These are phyloP conservation scores for Exophiala sp. DNA, from an alignment of 2,329 filamentous ascomycete species.

Conservation along the genomic window DNA sequence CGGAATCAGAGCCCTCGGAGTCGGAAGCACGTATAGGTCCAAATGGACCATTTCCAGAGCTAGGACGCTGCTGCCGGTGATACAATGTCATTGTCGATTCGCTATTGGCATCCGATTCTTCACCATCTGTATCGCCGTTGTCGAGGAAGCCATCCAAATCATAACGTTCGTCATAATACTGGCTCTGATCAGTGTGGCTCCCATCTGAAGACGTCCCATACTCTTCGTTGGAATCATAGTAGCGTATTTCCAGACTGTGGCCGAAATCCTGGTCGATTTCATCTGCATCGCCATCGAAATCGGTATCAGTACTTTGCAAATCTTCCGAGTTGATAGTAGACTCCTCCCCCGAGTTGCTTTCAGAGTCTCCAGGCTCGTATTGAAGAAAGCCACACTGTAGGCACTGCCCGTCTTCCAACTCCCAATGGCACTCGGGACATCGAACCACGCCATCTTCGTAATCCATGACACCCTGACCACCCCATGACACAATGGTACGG, in stretches of 20 bases:
- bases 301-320: slow-evolving; percentile 6
- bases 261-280: slow-evolving; percentile 18
- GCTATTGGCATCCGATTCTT: slow-evolving; percentile 16
- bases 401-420: slow-evolving; percentile 58
- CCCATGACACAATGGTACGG: slow-evolving; percentile 22
- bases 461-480: slow-evolving; percentile 40
- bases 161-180: slow-evolving; percentile 16
- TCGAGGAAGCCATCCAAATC: slow-evolving; percentile 26
- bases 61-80: not conserved
- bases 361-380: slow-evolving; percentile 33
- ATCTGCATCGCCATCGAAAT: slow-evolving; percentile 22
- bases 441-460: slow-evolving; percentile 57
- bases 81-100: slow-evolving; percentile 12
- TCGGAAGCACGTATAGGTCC: not conserved
- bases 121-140: slow-evolving; percentile 11
- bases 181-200: slow-evolving; percentile 4
- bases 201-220: slow-evolving; percentile 4
- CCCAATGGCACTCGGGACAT: slow-evolving; percentile 58
- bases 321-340: slow-evolving; percentile 5
- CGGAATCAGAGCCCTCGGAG: not conserved
- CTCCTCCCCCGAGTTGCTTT: slow-evolving; percentile 15
- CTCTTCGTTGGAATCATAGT: not conserved
- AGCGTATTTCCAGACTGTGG: slow-evolving; percentile 4
- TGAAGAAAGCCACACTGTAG: slow-evolving; percentile 45
- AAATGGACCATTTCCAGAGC: not conserved